Percentiles rank a stretch among this genome's conserved stretches.
Evolutionary conservation across 2,329 filamentous ascomycete genomes (phyloP).

Genomic region (Penicillium sp.): DNA sequence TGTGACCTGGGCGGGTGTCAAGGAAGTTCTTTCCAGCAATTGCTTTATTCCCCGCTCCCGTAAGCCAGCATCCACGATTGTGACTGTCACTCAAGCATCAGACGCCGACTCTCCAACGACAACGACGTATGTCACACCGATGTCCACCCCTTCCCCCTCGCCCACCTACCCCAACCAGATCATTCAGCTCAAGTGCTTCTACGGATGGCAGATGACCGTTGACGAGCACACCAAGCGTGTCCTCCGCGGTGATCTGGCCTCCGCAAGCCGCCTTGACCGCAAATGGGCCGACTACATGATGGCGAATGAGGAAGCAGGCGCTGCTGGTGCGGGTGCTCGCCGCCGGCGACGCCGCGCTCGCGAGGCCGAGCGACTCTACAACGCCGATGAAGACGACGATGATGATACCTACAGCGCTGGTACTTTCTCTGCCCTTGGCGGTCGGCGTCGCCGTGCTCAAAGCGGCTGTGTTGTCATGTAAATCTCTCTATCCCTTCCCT

Average conservation of each 20-base stretch:
- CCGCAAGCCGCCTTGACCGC: conserved; percentile 75
- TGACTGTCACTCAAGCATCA: conserved; percentile 34
- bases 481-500: conserved; percentile 21
- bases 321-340: conserved; percentile 58
- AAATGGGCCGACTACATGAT: conserved; percentile 97
- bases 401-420: conserved; percentile 35
- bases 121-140: conserved; percentile 25
- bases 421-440: conserved; percentile 40
- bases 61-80: conserved; percentile 28
- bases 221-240: conserved; percentile 90
- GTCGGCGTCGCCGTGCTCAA: conserved; percentile 60
- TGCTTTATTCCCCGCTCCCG: conserved; percentile 63
- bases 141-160: conserved; percentile 23
- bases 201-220: conserved; percentile 91
- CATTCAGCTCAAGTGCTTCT: conserved; percentile 87
- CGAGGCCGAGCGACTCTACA: conserved; percentile 76
- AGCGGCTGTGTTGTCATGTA: conserved; percentile 67
- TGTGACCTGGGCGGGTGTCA: conserved; percentile 87
- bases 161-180: conserved; percentile 68
- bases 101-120: conserved; percentile 20
- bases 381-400: conserved; percentile 72
- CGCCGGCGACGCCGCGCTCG: conserved; percentile 73
- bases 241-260: conserved; percentile 68
- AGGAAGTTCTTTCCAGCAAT: conserved; percentile 82
- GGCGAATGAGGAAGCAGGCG: conserved; percentile 77